phyloP scores from a whole-genome alignment of 306 rosid species.

The Delonix regia region DNA sequence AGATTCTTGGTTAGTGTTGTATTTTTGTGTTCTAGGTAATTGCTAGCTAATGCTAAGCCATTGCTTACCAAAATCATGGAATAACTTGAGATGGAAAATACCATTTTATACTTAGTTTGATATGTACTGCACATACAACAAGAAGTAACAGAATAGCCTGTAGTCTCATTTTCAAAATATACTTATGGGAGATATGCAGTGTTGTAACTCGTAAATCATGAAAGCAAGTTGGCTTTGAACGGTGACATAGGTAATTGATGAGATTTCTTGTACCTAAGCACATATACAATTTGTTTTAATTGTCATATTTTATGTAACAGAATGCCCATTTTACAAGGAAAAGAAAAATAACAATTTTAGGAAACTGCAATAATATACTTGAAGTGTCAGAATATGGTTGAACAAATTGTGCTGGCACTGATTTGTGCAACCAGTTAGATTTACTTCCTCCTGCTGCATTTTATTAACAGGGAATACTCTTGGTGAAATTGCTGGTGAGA shows the following conservation, averaged over 20 bases:
- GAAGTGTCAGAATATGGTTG: conserved; percentile 20
- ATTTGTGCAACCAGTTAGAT: conserved; percentile 29
- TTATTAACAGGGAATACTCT: conserved; percentile 71
- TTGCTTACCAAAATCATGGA: conserved; percentile 28
- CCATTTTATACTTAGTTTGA: conserved; percentile 3
- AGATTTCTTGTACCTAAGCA: conserved; percentile 6
- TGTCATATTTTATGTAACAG: conserved; percentile 5
- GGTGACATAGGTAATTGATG: conserved; percentile 22
- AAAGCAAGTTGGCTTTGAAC: conserved; percentile 1
- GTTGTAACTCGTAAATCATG: conserved; percentile 10
- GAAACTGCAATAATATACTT: conserved; percentile 20
- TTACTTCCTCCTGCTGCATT: conserved; percentile 39
- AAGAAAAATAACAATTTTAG: neutral
- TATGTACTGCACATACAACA: conserved; percentile 17
- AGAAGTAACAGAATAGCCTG: neutral
- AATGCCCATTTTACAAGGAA: conserved; percentile 17
- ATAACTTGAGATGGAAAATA: conserved; percentile 1
- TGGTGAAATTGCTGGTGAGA: conserved; percentile 93
- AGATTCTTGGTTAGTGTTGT: conserved; percentile 89
- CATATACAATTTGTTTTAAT: conserved; percentile 8
- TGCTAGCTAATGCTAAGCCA: conserved; percentile 24
- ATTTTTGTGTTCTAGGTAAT: conserved; percentile 35
- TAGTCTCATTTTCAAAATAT: conserved; percentile 14
- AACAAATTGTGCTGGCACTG: conserved; percentile 24
- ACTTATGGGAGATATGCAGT: conserved; percentile 12